A percentile compares a stretch with the other conserved stretches of the same genome.
phyloP scores from a whole-genome alignment of 2,329 filamentous ascomycete genomes.

The Teratosphaeriaceae sp. region DNA sequence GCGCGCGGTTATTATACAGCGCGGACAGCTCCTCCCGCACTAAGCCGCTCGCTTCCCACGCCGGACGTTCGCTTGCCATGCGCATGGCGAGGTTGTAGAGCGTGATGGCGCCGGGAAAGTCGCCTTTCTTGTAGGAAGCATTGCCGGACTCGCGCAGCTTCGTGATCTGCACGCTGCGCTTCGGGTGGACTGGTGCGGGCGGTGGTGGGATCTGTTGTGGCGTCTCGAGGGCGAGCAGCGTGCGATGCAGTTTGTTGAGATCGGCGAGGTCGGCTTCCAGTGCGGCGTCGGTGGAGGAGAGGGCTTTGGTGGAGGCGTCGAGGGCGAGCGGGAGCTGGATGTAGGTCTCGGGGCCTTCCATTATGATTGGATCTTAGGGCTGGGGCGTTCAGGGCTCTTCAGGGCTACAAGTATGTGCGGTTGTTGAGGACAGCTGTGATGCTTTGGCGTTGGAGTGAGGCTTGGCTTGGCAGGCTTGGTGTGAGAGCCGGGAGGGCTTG shows the following conservation, averaged over 20 bases:
- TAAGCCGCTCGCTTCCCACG: slow-evolving; percentile 81
- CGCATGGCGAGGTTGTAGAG: slow-evolving; percentile 82
- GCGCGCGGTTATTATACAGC: slow-evolving; percentile 79
- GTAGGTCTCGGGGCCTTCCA: slow-evolving; percentile 55
- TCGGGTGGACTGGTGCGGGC: slow-evolving; percentile 85
- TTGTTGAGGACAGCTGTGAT: no score
- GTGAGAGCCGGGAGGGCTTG: no score
- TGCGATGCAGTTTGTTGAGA: slow-evolving; percentile 73
- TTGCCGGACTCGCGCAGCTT: slow-evolving; percentile 91
- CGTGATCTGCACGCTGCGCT: slow-evolving; percentile 77
- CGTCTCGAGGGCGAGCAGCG: slow-evolving; percentile 57
- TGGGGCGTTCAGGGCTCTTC: no score
- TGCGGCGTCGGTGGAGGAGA: slow-evolving; percentile 45
- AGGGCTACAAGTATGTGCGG: no score
- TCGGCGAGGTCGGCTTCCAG: slow-evolving; percentile 50
- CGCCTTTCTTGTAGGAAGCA: slow-evolving; percentile 69
- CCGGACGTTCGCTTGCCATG: slow-evolving; percentile 75
- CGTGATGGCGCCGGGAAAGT: slow-evolving; percentile 67
- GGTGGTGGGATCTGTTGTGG: slow-evolving; percentile 68
- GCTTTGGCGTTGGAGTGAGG: no score
- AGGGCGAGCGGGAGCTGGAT: slow-evolving; percentile 74
- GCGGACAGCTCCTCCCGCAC: slow-evolving; percentile 77
- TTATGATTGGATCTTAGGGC: no score
- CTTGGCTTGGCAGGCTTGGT: no score
- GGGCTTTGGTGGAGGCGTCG: slow-evolving; percentile 72